A percentile compares a stretch with the other conserved stretches of the same genome.
These are phyloP conservation scores for Silene uniflora DNA, from an alignment of 148 eudicot species.

Conservation along the genomic window DNA sequence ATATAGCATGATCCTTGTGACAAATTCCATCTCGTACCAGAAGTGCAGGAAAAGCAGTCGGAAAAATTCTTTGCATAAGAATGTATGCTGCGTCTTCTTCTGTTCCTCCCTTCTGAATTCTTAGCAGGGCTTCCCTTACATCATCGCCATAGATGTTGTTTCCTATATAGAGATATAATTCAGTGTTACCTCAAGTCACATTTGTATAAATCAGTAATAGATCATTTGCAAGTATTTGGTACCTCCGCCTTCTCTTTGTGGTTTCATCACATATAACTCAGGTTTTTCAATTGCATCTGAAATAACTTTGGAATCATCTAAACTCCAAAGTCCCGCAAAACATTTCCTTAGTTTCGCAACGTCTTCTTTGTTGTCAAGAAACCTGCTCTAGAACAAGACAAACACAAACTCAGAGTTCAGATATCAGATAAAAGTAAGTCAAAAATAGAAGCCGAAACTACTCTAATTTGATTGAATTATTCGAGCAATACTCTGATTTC, in stretches of 20 bases:
- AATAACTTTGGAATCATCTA: slow-evolving; percentile 61
- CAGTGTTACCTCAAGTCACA: neutral
- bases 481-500: neutral
- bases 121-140: slow-evolving; percentile 52
- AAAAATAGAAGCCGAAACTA: neutral
- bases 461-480: too few species aligned
- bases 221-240: slow-evolving; percentile 10
- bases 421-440: neutral
- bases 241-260: slow-evolving; percentile 99
- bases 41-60: slow-evolving; percentile 54
- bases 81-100: slow-evolving; percentile 90
- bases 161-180: slow-evolving; percentile 37
- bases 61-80: slow-evolving; percentile 97
- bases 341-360: slow-evolving; percentile 70
- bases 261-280: slow-evolving; percentile 87
- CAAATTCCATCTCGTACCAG: slow-evolving; percentile 67
- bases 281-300: slow-evolving; percentile 81
- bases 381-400: too few species aligned
- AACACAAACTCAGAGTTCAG: too few species aligned
- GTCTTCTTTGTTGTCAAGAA: slow-evolving; percentile 78
- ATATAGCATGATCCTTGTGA: slow-evolving; percentile 66
- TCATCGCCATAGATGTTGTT: slow-evolving; percentile 89
- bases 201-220: neutral
- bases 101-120: slow-evolving; percentile 57
- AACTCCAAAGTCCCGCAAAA: slow-evolving; percentile 97